Evolutionary conservation across 2,329 filamentous ascomycete species (phyloP).

Genomic region (Beauveria scarabaeidicola): DNA sequence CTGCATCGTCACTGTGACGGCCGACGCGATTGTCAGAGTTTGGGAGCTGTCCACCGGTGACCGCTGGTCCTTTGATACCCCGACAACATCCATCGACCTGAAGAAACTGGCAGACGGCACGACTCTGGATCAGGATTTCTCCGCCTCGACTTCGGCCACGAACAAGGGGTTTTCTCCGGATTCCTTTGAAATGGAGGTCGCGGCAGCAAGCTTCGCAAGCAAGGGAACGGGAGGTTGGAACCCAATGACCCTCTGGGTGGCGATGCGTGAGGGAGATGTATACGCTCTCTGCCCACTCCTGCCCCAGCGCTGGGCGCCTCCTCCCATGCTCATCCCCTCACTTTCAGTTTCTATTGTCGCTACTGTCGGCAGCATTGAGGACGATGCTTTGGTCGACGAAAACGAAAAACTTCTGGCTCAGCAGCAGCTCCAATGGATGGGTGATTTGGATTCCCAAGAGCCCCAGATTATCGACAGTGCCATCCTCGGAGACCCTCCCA

Average conservation of each 20-base stretch:
- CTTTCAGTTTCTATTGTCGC: slow-evolving; percentile 76
- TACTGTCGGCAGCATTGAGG: slow-evolving; percentile 55
- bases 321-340: slow-evolving; percentile 68
- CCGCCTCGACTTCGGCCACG: slow-evolving; percentile 62
- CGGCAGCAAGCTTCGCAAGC: slow-evolving; percentile 70
- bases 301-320: slow-evolving; percentile 76
- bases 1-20: slow-evolving; percentile 80
- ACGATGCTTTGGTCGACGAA: slow-evolving; percentile 45
- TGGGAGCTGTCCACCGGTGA: slow-evolving; percentile 86
- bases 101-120: slow-evolving; percentile 82
- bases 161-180: slow-evolving; percentile 84
- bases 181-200: slow-evolving; percentile 86
- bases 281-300: slow-evolving; percentile 89
- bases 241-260: slow-evolving; percentile 91
- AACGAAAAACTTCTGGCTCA: slow-evolving; percentile 49
- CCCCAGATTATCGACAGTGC: slow-evolving; percentile 44
- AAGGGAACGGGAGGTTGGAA: slow-evolving; percentile 75
- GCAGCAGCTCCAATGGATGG: slow-evolving; percentile 61
- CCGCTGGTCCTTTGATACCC: slow-evolving; percentile 78
- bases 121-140: slow-evolving; percentile 73
- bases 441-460: slow-evolving; percentile 55
- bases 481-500: slow-evolving; percentile 34
- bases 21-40: slow-evolving; percentile 76
- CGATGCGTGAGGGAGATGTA: slow-evolving; percentile 88
- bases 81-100: slow-evolving; percentile 76